Conservation (phyloP, 768 basidiomycete genomes). For the Lentinula edodes region DNA sequence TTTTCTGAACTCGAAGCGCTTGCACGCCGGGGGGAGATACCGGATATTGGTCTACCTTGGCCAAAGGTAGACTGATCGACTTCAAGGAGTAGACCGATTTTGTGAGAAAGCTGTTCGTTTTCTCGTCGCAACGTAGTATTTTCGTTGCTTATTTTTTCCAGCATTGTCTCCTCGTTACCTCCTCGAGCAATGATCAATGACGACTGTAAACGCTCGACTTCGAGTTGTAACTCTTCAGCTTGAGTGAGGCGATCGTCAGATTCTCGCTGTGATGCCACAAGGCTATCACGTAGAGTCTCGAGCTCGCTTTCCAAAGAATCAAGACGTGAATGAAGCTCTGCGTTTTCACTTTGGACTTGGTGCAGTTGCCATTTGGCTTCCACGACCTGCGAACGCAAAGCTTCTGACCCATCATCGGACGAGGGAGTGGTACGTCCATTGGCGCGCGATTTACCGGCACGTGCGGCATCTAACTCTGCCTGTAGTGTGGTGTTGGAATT, state of each 20-base stretch:
- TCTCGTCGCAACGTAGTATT: conserved; percentile 75
- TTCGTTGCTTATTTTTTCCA: conserved; percentile 81
- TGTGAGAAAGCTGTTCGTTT: conserved; percentile 87
- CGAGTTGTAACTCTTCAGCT: conserved; percentile 76
- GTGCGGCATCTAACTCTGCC: conserved; percentile 69
- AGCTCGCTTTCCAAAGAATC: conserved; percentile 74
- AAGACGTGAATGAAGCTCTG: conserved; percentile 68
- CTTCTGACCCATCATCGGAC: conserved; percentile 64
- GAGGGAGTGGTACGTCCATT: conserved; percentile 80
- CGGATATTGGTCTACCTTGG: conserved; percentile 55
- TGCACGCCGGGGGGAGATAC: conserved; percentile 47
- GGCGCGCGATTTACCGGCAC: conserved; percentile 51
- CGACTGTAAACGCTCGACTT: conserved; percentile 70
- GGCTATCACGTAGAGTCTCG: conserved; percentile 60
- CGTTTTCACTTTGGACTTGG: conserved; percentile 67
- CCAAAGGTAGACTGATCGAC: conserved; percentile 77
- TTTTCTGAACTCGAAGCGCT: conserved; percentile 85
- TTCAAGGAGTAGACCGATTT: conserved; percentile 84
- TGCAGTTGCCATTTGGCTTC: conserved; percentile 77
- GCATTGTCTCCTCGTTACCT: conserved; percentile 67
- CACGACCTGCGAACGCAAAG: conserved; percentile 62
- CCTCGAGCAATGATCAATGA: conserved; percentile 71
- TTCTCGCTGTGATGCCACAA: conserved; percentile 69
- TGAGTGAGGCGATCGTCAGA: conserved; percentile 72
- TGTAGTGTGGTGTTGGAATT: conserved; percentile 73